A percentile compares a stretch with the other conserved stretches of the same genome.
Conservation (phyloP, 176 grass and related monocot genomes). For the Ensete ventricosum region DNA sequence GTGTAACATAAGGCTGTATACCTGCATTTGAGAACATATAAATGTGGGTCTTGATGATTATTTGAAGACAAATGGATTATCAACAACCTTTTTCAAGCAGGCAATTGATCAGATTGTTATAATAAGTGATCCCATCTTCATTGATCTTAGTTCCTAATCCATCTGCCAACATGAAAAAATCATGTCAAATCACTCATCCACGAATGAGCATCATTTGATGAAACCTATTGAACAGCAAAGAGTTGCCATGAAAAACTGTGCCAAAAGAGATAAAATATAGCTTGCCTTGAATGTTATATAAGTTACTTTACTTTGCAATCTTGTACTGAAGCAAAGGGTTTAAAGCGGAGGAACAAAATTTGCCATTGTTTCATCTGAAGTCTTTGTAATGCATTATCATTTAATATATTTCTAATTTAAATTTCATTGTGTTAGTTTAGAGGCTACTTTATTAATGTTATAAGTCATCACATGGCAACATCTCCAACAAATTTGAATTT, state of each 20-base stretch:
- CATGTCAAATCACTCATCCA: neutral
- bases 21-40: conserved; percentile 39
- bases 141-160: conserved; percentile 71
- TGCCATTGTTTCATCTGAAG: too few relatives aligned
- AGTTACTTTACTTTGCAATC: too few relatives aligned
- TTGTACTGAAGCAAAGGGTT: too few relatives aligned
- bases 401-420: too few relatives aligned
- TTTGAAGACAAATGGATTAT: conserved; percentile 28
- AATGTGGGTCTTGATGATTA: conserved; percentile 19
- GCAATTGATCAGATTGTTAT: conserved; percentile 81
- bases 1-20: conserved; percentile 76
- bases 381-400: too few relatives aligned
- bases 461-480: too few relatives aligned
- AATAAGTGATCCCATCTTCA: conserved; percentile 68
- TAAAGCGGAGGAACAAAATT: too few relatives aligned
- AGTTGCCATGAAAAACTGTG: neutral
- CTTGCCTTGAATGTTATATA: too few relatives aligned
- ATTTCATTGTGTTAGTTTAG: too few relatives aligned
- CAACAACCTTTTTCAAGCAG: conserved; percentile 78
- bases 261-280: too few relatives aligned
- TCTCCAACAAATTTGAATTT: too few relatives aligned
- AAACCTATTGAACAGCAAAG: neutral
- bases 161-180: conserved; percentile 51
- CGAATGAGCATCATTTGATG: neutral
- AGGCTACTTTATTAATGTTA: too few relatives aligned